Evolutionary conservation across 2,329 filamentous ascomycete species (phyloP).

Genomic region (Fusarium sp.): DNA sequence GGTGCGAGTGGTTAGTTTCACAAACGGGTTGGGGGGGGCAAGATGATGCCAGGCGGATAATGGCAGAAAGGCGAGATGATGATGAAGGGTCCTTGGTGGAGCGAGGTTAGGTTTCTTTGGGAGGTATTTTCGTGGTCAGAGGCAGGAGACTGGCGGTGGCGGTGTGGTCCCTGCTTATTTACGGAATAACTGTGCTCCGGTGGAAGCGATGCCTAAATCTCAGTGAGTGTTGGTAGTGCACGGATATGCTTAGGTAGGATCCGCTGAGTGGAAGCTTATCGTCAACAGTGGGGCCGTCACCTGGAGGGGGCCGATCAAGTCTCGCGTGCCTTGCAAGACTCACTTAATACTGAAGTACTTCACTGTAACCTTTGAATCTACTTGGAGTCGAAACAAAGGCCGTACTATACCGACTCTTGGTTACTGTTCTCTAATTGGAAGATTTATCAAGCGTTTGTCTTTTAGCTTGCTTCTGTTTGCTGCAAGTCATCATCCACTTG

Average conservation of each 20-base stretch:
- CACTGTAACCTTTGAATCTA: background rate
- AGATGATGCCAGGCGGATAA: constrained; percentile 17
- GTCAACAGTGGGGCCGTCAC: constrained; percentile 27
- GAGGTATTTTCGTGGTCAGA: constrained; percentile 39
- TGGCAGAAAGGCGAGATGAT: constrained; percentile 18
- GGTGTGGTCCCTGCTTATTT: constrained; percentile 41
- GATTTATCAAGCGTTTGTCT: background rate
- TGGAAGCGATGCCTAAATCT: background rate
- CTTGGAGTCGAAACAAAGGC: background rate
- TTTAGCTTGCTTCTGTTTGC: constrained; percentile 2
- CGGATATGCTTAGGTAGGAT: background rate
- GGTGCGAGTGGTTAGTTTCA: constrained; percentile 40
- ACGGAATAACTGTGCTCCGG: constrained; percentile 26
- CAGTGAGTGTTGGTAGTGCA: background rate
- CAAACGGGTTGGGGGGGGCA: constrained; percentile 5
- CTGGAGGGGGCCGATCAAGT: constrained; percentile 21
- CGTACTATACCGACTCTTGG: background rate
- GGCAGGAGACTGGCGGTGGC: constrained; percentile 27
- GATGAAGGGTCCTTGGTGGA: constrained; percentile 7
- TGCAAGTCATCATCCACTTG: constrained; percentile 27
- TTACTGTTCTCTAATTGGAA: background rate
- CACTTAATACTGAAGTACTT: constrained; percentile 11
- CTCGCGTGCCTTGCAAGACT: constrained; percentile 17
- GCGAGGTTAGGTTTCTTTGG: constrained; percentile 2
- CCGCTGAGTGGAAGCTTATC: constrained; percentile 17